phyloP scores from a whole-genome alignment of 257 asterid genomes.

The Echium plantagineum region DNA sequence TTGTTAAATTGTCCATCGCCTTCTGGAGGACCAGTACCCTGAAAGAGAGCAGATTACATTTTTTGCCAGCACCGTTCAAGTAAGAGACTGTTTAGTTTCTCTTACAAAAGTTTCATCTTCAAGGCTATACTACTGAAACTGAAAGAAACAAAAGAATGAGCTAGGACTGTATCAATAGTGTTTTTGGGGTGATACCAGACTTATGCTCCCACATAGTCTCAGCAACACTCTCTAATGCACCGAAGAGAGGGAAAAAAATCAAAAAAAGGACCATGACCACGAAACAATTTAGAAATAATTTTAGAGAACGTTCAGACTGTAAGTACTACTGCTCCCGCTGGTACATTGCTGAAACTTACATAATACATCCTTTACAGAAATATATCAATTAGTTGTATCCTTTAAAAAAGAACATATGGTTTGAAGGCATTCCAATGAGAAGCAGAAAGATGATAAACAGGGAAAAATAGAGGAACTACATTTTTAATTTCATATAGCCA shows the following conservation, averaged over 20 bases:
- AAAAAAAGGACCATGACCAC: too few relatives aligned
- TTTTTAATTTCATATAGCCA: neutral
- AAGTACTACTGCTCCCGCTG: too few relatives aligned
- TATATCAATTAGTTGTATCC: neutral
- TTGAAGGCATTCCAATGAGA: neutral
- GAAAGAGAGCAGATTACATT: constrained; percentile 19
- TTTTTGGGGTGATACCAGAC: neutral
- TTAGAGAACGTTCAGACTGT: too few relatives aligned
- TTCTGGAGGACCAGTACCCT: constrained; percentile 57
- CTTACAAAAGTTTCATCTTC: too few relatives aligned
- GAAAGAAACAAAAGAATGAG: neutral
- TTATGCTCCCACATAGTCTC: neutral
- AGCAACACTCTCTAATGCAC: neutral
- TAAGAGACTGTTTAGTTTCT: neutral
- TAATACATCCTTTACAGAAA: neutral
- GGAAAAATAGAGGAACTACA: neutral
- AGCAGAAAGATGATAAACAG: neutral
- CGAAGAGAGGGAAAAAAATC: too few relatives aligned
- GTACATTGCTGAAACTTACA: neutral
- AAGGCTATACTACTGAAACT: neutral
- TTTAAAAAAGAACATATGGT: neutral
- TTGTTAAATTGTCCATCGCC: constrained; percentile 73
- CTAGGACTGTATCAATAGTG: too few relatives aligned
- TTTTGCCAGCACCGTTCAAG: neutral
- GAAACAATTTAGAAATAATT: too few relatives aligned